phyloP scores from a whole-genome alignment of 345 rosid species.

The Gossypium herbaceum region DNA sequence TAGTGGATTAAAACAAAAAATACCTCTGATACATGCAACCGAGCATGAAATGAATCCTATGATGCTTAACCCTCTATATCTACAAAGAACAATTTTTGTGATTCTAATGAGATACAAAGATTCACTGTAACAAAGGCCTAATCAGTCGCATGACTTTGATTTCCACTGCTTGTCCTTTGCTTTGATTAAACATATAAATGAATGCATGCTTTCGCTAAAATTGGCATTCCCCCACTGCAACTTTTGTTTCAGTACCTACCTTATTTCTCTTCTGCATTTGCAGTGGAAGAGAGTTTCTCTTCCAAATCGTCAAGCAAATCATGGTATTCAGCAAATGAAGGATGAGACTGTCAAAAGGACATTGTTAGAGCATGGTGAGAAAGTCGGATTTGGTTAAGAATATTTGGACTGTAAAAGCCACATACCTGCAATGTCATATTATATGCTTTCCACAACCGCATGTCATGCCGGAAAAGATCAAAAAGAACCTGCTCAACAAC shows the following conservation, averaged over 20 bases:
- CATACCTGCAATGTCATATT: slow-evolving; percentile 68
- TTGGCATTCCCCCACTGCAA: neutral
- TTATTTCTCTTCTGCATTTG: slow-evolving; percentile 25
- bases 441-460: slow-evolving; percentile 85
- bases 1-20: neutral
- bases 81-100: slow-evolving; percentile 22
- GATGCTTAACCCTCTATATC: slow-evolving; percentile 25
- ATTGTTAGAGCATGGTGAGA: neutral
- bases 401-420: neutral
- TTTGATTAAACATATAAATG: neutral
- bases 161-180: neutral
- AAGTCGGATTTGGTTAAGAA: slow-evolving; percentile 1
- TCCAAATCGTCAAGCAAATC: slow-evolving; percentile 66
- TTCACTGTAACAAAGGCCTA: neutral
- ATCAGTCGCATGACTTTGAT: neutral
- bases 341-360: slow-evolving; percentile 48
- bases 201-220: neutral
- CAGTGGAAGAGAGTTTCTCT: slow-evolving; percentile 44
- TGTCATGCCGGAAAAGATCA: slow-evolving; percentile 76
- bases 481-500: slow-evolving; percentile 60
- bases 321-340: slow-evolving; percentile 60
- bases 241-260: slow-evolving; percentile 14
- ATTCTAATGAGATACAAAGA: slow-evolving; percentile 2
- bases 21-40: neutral
- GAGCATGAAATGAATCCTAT: slow-evolving; percentile 1